Base-by-base conservation (phyloP, 2,329 filamentous ascomycete genomes). In the Beauveria medogensis region DNA sequence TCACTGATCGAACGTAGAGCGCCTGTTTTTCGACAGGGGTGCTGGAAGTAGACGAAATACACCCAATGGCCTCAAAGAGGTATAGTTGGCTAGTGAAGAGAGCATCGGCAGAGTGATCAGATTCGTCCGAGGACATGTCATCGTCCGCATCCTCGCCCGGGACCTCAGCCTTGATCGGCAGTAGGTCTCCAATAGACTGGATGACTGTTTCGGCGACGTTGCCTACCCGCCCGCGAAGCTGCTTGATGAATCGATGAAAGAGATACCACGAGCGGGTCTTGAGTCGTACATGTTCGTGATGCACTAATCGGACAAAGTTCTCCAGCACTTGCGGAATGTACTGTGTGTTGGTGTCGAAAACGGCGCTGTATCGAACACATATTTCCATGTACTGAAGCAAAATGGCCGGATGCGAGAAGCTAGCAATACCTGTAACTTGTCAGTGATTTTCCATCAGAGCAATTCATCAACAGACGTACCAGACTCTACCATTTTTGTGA, bases 301-400 rank as follows among this genome's bases (percentile, higher is more conserved):
- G 95, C 3, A 94, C 90, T 53, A 97, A 83, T 14, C 87, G 85
- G 51, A 99, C 90, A 73, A 99, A 97, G 70, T 89, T 92, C 69
- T 97, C 92, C 47, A 99, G 80, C 1, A 94, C 91, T 65, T 87
- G 88, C 2, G 91, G 90, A 55, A 97, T 95, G 63, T 91, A 87
- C 24, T 88, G 80, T 34, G 86, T 81, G 69, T 96, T 90, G 60
- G 86, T 85, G 70, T 97, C 92, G 71, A 99, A 97, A 73, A 97
- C 96, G 30, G 87, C 84, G 71, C 88, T 90, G 75, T 99, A 99
- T 55, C 94, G 88, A 60, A 96, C 92, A 72, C 92, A 96, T 41
- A 96, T 96, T 73, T 99, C 94, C 92, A 99, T 97, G 71, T 96
- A 99, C 75, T 97, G 92, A 24, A 99, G 80, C 65, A 97, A 85